Percentiles rank a stretch among this genome's conserved stretches.
These are phyloP conservation scores for Paralagenidium karlingii DNA, from an alignment of 352 stramenopile species.

Conservation along the genomic window DNA sequence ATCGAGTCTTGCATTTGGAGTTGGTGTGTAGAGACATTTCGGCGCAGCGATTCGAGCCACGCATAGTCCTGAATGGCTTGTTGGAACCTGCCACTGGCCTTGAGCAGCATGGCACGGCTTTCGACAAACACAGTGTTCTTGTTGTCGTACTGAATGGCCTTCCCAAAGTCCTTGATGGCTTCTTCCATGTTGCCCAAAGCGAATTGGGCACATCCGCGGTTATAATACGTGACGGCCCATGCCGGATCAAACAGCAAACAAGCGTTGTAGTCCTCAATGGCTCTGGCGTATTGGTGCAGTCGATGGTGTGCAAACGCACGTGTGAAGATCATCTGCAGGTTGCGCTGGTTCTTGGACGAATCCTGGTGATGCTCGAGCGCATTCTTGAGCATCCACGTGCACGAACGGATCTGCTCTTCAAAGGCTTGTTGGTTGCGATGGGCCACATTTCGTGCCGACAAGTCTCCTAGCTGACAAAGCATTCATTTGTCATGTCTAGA, in stretches of 20 bases:
- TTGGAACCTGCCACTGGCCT: constrained; percentile 44
- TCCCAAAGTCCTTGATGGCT: constrained; percentile 34
- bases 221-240: constrained; percentile 30
- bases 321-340: constrained; percentile 25
- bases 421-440: constrained; percentile 21
- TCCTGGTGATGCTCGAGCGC: constrained; percentile 9
- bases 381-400: constrained; percentile 25
- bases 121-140: constrained; percentile 53
- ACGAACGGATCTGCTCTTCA: constrained; percentile 17
- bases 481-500: too few relatives aligned
- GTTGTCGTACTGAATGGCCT: constrained; percentile 48
- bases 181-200: constrained; percentile 23
- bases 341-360: constrained; percentile 19
- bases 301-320: constrained; percentile 48
- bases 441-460: constrained; percentile 26
- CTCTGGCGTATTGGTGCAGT: constrained; percentile 23
- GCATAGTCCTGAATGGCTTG: constrained; percentile 64
- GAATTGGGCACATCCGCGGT: constrained; percentile 50
- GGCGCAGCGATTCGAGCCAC: constrained; percentile 38
- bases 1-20: neutral
- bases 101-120: constrained; percentile 40
- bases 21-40: constrained; percentile 4
- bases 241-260: constrained; percentile 29
- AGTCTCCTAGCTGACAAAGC: constrained; percentile 33
- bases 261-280: constrained; percentile 36